Percentiles rank a stretch among this genome's conserved stretches.
These are phyloP conservation scores for Alternaria sp. DNA, from an alignment of 2,329 filamentous ascomycete genomes.

Conservation along the genomic window DNA sequence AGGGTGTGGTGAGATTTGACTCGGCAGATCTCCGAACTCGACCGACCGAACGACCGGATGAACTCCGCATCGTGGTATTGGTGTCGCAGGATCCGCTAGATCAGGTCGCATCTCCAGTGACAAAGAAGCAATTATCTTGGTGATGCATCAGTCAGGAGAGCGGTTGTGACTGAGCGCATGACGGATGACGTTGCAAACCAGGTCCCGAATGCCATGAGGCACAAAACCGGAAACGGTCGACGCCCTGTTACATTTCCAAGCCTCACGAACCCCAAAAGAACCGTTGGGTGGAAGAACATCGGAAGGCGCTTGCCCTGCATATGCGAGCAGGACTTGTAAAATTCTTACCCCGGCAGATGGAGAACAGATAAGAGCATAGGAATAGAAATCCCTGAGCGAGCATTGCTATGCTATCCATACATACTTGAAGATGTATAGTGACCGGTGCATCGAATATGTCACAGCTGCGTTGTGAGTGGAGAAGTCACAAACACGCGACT, in stretches of 20 bases:
- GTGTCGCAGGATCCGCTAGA: slow-evolving; percentile 5
- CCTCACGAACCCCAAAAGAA: neutral
- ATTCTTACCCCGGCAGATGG: neutral
- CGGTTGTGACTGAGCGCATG: neutral
- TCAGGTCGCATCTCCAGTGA: neutral
- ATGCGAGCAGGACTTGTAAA: neutral
- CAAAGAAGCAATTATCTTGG: slow-evolving; percentile 6
- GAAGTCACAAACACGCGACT: slow-evolving; percentile 7
- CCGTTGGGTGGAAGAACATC: slow-evolving; percentile 5
- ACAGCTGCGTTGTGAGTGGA: slow-evolving; percentile 11
- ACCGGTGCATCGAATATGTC: slow-evolving; percentile 1
- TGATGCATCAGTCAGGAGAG: neutral
- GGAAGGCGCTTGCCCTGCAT: slow-evolving; percentile 3
- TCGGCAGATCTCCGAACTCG: slow-evolving; percentile 4
- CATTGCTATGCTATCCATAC: neutral
- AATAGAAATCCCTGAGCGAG: neutral
- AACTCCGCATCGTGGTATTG: slow-evolving; percentile 1
- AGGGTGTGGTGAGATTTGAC: neutral
- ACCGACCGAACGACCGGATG: neutral
- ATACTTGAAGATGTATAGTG: slow-evolving; percentile 4
- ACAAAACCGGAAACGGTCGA: slow-evolving; percentile 3
- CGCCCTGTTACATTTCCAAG: neutral
- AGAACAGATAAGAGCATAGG: neutral
- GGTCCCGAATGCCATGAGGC: slow-evolving; percentile 1
- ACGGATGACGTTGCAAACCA: slow-evolving; percentile 3